Evolutionary conservation across 352 stramenopile species (phyloP).

Genomic region (Globisporangium abappressorium): DNA sequence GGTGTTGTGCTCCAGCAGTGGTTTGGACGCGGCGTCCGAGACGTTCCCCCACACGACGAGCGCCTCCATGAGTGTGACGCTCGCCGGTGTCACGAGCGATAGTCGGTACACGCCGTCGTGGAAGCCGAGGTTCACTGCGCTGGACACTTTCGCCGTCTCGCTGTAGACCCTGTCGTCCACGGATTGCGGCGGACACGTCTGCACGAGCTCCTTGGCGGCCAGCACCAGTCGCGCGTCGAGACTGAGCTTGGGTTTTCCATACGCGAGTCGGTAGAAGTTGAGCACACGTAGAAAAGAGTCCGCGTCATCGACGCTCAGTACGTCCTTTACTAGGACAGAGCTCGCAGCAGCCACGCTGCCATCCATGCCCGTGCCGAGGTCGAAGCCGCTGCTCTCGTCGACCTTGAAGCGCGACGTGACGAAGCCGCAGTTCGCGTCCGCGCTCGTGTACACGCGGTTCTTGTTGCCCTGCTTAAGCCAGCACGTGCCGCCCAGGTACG

Average conservation of each 20-base stretch:
- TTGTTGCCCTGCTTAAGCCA: slow-evolving; percentile 25
- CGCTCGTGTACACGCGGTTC: slow-evolving; percentile 7
- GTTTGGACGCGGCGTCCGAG: slow-evolving; percentile 17
- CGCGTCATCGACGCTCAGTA: slow-evolving; percentile 24
- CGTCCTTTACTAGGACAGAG: not conserved
- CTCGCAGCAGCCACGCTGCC: not conserved
- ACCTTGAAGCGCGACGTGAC: slow-evolving; percentile 11
- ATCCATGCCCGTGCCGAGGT: slow-evolving; percentile 6
- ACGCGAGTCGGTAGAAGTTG: slow-evolving; percentile 29
- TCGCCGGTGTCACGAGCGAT: slow-evolving; percentile 17
- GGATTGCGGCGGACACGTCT: slow-evolving; percentile 18
- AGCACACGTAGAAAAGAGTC: slow-evolving; percentile 26
- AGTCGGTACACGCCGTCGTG: slow-evolving; percentile 20
- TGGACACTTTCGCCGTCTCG: not conserved
- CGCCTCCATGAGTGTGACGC: slow-evolving; percentile 19
- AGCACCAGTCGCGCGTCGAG: slow-evolving; percentile 33
- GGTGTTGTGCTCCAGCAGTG: slow-evolving; percentile 25
- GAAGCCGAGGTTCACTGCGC: slow-evolving; percentile 11
- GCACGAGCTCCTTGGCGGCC: slow-evolving; percentile 28
- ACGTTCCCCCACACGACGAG: slow-evolving; percentile 30
- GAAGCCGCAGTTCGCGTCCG: slow-evolving; percentile 15
- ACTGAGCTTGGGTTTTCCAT: slow-evolving; percentile 19
- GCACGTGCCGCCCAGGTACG: slow-evolving; percentile 24
- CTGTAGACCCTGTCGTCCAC: not conserved
- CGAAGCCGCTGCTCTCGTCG: slow-evolving; percentile 6